A percentile compares a stretch with the other conserved stretches of the same genome.
These are phyloP conservation scores for Platanthera zijinensis DNA, from an alignment of 106 monocot genomes.

Conservation along the genomic window DNA sequence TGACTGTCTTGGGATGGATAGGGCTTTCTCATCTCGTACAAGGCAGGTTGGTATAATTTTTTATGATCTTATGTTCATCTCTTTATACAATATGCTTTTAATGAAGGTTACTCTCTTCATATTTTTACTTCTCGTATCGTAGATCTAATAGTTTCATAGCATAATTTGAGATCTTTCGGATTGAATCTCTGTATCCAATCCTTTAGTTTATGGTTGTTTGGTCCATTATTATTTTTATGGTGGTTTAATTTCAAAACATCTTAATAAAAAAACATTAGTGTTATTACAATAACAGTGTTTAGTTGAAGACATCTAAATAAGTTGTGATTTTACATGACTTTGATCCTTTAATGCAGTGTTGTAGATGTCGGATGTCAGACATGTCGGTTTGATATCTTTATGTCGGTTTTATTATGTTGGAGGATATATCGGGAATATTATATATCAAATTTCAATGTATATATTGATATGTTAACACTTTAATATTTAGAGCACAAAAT, in stretches of 20 bases:
- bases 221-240: too few species aligned
- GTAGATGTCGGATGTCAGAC: too few species aligned
- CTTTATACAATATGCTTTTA: neutral
- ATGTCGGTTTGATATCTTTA: too few species aligned
- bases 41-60: constrained; percentile 51
- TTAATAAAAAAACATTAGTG: neutral
- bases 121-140: neutral
- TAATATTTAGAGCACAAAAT: too few species aligned
- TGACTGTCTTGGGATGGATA: constrained; percentile 67
- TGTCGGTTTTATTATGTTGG: too few species aligned
- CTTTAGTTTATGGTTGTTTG: too few species aligned
- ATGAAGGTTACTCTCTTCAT: neutral
- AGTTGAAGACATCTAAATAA: neutral
- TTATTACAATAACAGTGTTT: neutral
- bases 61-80: neutral
- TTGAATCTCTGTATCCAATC: neutral
- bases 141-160: neutral
- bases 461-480: too few species aligned
- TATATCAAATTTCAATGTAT: too few species aligned
- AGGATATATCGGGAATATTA: too few species aligned
- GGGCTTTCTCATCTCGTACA: constrained; percentile 86
- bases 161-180: neutral
- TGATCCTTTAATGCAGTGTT: neutral
- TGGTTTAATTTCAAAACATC: too few species aligned
- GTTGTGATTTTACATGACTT: neutral